These are phyloP conservation scores for Botrytis galanthina DNA, from an alignment of 2,329 filamentous ascomycete species.

Conservation along the genomic window DNA sequence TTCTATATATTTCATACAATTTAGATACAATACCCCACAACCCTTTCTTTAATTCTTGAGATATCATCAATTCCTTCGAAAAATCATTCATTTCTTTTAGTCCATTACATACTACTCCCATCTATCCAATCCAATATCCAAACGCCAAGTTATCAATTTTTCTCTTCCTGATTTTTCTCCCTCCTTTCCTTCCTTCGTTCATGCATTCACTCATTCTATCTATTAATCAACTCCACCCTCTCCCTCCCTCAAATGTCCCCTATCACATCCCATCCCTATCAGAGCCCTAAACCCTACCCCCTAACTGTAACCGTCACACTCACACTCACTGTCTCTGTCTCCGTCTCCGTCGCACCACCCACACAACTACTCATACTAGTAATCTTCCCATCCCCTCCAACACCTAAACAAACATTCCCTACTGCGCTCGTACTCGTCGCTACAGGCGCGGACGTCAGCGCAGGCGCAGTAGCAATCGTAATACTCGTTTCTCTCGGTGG, in stretches of 20 bases:
- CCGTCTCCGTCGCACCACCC: neutral
- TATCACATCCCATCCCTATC: neutral
- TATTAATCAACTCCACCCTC: neutral
- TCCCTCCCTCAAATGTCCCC: neutral
- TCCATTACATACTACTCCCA: neutral
- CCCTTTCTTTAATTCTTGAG: neutral
- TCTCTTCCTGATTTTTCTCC: too few relatives aligned
- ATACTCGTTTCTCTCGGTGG: neutral
- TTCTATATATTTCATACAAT: neutral
- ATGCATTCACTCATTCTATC: neutral
- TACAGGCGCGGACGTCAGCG: neutral
- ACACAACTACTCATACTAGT: slow-evolving; percentile 5
- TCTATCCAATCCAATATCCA: neutral
- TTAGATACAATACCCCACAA: neutral
- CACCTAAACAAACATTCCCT: neutral
- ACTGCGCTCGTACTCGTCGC: neutral
- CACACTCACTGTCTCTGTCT: neutral
- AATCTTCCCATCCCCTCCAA: neutral
- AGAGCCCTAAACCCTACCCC: neutral
- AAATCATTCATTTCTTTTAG: neutral
- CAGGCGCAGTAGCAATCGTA: neutral
- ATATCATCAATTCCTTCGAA: neutral
- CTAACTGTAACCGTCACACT: neutral
- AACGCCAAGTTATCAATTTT: neutral
- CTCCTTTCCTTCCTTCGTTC: accelerated